These are phyloP conservation scores for Globisporangium paddicum DNA, from an alignment of 352 stramenopile species.

Conservation along the genomic window DNA sequence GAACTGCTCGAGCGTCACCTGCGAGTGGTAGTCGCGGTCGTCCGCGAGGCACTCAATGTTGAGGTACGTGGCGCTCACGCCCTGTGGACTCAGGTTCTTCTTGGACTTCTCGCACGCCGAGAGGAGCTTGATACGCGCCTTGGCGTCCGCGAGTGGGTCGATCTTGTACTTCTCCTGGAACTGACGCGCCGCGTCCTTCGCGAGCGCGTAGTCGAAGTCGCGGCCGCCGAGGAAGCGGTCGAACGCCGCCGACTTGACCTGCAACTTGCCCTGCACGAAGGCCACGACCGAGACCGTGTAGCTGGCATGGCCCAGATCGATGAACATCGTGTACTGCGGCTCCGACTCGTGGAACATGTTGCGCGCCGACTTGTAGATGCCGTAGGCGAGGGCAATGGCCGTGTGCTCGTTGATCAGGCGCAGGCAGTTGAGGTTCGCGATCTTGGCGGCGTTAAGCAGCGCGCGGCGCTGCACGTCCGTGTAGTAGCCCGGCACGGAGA, in stretches of 20 bases:
- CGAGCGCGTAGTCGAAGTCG: conserved; percentile 96
- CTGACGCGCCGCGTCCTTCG: conserved; percentile 90
- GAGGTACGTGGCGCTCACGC: conserved; percentile 95
- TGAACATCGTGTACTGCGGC: conserved; percentile 97
- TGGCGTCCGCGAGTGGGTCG: conserved; percentile 88
- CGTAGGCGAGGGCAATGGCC: conserved; percentile 93
- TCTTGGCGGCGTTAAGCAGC: conserved; percentile 91
- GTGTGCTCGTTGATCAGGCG: conserved; percentile 98
- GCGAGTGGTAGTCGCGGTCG: conserved; percentile 95
- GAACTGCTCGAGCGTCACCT: conserved; percentile 94
- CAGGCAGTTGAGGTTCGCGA: conserved; percentile 95
- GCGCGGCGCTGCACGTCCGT: conserved; percentile 96
- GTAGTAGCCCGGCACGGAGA: conserved; percentile 97
- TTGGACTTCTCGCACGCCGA: conserved; percentile 98
- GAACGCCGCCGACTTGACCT: conserved; percentile 92
- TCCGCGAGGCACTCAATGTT: conserved; percentile 98
- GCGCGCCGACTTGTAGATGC: conserved; percentile 95
- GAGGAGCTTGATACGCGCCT: conserved; percentile 96
- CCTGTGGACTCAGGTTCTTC: conserved; percentile 97
- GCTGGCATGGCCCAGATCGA: conserved; percentile 96
- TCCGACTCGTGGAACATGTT: conserved; percentile 92
- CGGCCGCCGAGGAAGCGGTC: conserved; percentile 95
- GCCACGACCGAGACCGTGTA: conserved; percentile 91
- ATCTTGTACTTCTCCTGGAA: conserved; percentile 97
- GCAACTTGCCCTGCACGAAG: conserved; percentile 95